Evolutionary conservation across 768 basidiomycete species (phyloP), one percentile per base, ranked within the genome.

Genomic region (Postia placenta): DNA sequence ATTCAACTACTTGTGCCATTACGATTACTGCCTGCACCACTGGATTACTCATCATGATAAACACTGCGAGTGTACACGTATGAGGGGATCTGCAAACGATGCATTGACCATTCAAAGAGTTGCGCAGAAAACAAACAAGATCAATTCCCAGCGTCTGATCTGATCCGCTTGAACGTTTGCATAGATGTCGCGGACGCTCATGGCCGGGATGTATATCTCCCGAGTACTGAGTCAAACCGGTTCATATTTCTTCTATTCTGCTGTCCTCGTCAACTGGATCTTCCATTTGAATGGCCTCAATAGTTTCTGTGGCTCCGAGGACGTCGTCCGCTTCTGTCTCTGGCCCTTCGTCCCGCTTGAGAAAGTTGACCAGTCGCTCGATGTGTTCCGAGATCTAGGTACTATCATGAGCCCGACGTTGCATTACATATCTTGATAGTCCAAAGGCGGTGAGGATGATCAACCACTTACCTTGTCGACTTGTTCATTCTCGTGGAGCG

Each of bases 301-400:
- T 22, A 35, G 57, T 56, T 59, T 53, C 58, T 35, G 30, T 22
- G 36, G 43, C 39, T 28, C 17, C 38, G 41, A 65, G 67, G 15
- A 61, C 68, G 42, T 65, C 69, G 33, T 74, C 71, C n/a, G 58
- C 59, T 3, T 63, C 55, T 7, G 73, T 74, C 7, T 78, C 71
- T 3, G 71, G 67, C 2, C 76, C 80, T 61, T 94, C 92, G 0
- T 84, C 79, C 1, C 90, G 77, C 58, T 93, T 82, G 30, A 99
- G 63, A n/a, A 97, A 68, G 53, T 78, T 84, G 3, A 97, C 96
- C 6, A 98, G 70, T 14, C 92, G 80, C 60, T 92, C 91, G 35
- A 96, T 87, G 38, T 87, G 84, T 62, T 92, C 91, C 2, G 83
- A 80, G 41, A 95, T 81, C 91, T 95, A 58, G 25, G 19, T 22